Conservation (phyloP, 2,329 filamentous ascomycete species). For the Scytalidium sp. region DNA sequence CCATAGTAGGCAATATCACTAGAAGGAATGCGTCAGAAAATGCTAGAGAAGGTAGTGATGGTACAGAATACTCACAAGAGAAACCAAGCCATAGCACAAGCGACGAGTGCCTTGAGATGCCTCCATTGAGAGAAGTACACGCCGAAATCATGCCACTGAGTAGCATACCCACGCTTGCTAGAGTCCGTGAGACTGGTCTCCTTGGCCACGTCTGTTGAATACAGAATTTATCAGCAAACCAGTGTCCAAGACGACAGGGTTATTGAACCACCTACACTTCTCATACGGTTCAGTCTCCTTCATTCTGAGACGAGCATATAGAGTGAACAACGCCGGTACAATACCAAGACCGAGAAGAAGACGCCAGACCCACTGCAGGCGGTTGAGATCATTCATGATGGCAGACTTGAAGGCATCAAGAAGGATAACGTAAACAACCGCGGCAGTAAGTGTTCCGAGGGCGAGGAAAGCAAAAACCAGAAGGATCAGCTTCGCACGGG, state of each 20-base stretch:
- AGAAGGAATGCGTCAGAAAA: neutral
- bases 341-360: slow-evolving; percentile 4
- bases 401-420: slow-evolving; percentile 4
- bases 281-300: slow-evolving; percentile 4
- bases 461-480: slow-evolving; percentile 1
- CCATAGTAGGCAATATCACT: slow-evolving; percentile 3
- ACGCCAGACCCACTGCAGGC: slow-evolving; percentile 3
- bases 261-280: slow-evolving; percentile 1
- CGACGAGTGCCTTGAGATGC: neutral
- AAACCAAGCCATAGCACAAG: neutral
- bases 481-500: neutral
- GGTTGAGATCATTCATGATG: neutral
- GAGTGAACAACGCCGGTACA: neutral
- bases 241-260: too few relatives aligned
- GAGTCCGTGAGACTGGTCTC: neutral
- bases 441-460: slow-evolving; percentile 1
- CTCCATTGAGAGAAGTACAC: neutral
- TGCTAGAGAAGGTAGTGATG: neutral
- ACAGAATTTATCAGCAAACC: neutral
- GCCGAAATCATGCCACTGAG: neutral
- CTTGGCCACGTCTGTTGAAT: neutral
- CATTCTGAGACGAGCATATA: slow-evolving; percentile 3
- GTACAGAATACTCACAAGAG: neutral
- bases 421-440: slow-evolving; percentile 3
- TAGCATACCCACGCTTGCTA: neutral